A percentile compares a stretch with the other conserved stretches of the same genome.
Evolutionary conservation across 306 rosid genomes (phyloP).

Genomic region (Quercus gilva): DNA sequence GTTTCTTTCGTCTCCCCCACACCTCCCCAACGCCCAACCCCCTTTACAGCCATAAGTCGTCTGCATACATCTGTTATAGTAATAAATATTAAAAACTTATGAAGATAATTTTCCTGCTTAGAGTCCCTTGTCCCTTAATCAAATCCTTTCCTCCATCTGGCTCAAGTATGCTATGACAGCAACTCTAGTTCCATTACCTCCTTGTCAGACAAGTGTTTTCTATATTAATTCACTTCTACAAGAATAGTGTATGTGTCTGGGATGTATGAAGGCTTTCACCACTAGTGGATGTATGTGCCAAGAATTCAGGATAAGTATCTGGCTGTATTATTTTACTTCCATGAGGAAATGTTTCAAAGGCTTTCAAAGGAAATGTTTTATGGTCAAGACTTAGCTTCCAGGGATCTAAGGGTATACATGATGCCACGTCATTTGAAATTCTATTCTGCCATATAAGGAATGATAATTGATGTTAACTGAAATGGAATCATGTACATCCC

Average conservation of each 20-base stretch:
- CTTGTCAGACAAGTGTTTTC: not conserved
- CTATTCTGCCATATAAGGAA: too few species aligned
- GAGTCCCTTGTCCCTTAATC: not conserved
- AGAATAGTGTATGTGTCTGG: not conserved
- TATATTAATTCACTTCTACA: not conserved
- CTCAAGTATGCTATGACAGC: not conserved
- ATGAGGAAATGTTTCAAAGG: too few species aligned
- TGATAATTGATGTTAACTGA: too few species aligned
- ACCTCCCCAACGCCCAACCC: too few species aligned
- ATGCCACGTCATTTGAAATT: too few species aligned
- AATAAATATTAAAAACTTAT: not conserved
- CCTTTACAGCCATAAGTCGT: too few species aligned
- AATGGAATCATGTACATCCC: too few species aligned
- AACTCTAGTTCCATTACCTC: not conserved
- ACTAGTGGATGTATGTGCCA: not conserved
- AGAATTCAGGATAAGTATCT: not conserved
- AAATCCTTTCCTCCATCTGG: not conserved
- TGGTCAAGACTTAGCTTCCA: too few species aligned
- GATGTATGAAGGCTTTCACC: not conserved
- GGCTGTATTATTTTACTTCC: too few species aligned
- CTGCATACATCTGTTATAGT: too few species aligned
- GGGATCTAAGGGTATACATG: too few species aligned
- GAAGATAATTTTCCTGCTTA: not conserved
- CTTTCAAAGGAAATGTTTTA: too few species aligned
- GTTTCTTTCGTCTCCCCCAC: not conserved